phyloP scores from a whole-genome alignment of 371 early-diverging fungal genomes.

The Batkoa obscura region DNA sequence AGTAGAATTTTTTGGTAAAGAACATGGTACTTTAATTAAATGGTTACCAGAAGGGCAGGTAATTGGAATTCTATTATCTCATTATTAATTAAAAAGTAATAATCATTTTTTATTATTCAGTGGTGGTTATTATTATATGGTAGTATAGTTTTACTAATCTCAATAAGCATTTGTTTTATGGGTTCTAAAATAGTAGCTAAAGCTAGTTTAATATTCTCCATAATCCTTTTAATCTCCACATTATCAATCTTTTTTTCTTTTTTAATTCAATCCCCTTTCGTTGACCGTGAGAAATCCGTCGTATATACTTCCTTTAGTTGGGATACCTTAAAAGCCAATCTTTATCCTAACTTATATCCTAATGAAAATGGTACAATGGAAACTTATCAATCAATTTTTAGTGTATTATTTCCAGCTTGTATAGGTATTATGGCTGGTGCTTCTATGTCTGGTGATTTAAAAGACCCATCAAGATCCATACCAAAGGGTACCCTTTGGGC shows the following conservation, averaged over 20 bases:
- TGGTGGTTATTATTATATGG: constrained; percentile 1
- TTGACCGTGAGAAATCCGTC: constrained; percentile 18
- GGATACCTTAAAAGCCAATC: constrained; percentile 26
- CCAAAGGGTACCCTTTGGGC: constrained; percentile 38
- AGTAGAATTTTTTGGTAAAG: constrained; percentile 26
- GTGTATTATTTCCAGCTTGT: constrained; percentile 40
- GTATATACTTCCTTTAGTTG: constrained; percentile 26
- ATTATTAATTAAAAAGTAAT: neutral
- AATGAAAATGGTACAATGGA: constrained; percentile 16
- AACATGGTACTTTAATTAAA: constrained; percentile 19
- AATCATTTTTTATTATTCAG: neutral
- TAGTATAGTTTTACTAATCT: neutral
- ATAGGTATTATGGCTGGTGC: constrained; percentile 42
- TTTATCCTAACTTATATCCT: constrained; percentile 25
- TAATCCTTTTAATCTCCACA: constrained; percentile 24
- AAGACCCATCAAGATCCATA: constrained; percentile 35
- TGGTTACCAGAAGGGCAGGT: constrained; percentile 27
- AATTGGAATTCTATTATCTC: neutral
- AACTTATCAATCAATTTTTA: constrained; percentile 24
- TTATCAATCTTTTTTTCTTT: constrained; percentile 27
- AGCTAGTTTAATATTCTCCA: constrained; percentile 8
- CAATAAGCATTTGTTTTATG: neutral
- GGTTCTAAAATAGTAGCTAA: neutral
- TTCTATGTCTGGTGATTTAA: constrained; percentile 37
- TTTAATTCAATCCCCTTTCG: constrained; percentile 20